phyloP scores from a whole-genome alignment of 345 rosid genomes.

The Citrus mangshanensis region DNA sequence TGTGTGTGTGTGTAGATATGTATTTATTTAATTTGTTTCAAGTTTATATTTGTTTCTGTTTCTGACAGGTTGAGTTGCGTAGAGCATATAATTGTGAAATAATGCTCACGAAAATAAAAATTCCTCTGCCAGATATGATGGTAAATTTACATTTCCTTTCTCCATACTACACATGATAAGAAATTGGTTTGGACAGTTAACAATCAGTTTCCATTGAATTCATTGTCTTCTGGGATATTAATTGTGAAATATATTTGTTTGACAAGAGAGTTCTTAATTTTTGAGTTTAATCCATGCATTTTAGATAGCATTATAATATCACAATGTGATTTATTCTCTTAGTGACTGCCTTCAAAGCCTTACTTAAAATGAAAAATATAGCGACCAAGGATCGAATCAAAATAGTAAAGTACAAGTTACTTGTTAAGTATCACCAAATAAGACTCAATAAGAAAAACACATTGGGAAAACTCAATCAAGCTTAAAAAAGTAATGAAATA shows the following conservation, averaged over 20 bases:
- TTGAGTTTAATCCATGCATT: neutral
- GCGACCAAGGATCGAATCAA: too few species aligned
- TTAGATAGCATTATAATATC: neutral
- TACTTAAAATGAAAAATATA: too few species aligned
- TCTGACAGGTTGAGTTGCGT: conserved; percentile 83
- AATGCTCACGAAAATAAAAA: conserved; percentile 92
- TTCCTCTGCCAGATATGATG: conserved; percentile 91
- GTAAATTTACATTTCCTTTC: conserved; percentile 54
- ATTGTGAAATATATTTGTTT: neutral
- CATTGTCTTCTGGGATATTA: neutral
- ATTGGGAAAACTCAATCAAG: too few species aligned
- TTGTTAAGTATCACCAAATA: too few species aligned
- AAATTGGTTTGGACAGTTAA: neutral
- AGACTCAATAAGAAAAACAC: too few species aligned
- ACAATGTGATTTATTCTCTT: neutral
- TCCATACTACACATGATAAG: neutral
- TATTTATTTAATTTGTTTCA: neutral
- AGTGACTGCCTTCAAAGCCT: neutral
- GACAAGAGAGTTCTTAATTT: conserved; percentile 1
- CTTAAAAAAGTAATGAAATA: too few species aligned
- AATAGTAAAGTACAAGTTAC: too few species aligned
- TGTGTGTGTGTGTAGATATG: neutral
- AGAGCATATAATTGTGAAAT: conserved; percentile 98
- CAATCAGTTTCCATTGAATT: neutral
- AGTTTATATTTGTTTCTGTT: conserved; percentile 19